Percentiles rank a stretch among this genome's conserved stretches.
phyloP scores from a whole-genome alignment of 345 rosid species.

The Passiflora organensis region DNA sequence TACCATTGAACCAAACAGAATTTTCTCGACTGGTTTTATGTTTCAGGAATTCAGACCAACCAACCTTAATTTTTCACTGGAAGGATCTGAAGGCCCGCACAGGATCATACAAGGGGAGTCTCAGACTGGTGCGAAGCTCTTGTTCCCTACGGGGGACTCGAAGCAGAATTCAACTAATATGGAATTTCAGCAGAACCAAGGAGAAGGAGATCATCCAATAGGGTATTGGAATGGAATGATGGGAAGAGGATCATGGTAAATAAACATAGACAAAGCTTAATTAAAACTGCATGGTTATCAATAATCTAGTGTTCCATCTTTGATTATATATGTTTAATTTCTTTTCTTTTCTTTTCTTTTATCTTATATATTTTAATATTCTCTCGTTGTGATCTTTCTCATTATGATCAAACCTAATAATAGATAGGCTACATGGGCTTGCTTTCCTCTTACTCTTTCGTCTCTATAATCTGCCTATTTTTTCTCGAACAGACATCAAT shows the following conservation, averaged over 20 bases:
- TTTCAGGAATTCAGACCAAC: conserved; percentile 38
- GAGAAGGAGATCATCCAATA: conserved; percentile 29
- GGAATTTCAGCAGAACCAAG: conserved; percentile 24
- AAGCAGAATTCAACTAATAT: conserved; percentile 16
- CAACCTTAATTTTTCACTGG: conserved; percentile 34
- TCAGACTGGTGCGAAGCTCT: conserved; percentile 22
- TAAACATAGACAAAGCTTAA: not conserved
- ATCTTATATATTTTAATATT: too few relatives aligned
- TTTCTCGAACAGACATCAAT: too few relatives aligned
- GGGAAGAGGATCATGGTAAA: conserved; percentile 41
- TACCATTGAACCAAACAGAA: conserved; percentile 9
- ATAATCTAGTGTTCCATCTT: too few relatives aligned
- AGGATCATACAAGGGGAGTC: conserved; percentile 22
- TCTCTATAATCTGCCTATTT: too few relatives aligned
- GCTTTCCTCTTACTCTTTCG: too few relatives aligned
- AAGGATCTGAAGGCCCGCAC: conserved; percentile 24
- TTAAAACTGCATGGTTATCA: too few relatives aligned
- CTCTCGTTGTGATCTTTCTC: too few relatives aligned
- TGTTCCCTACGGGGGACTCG: conserved; percentile 36
- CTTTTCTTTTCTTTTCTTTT: not conserved
- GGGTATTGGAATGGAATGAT: conserved; percentile 47
- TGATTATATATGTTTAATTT: not conserved
- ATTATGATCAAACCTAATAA: too few relatives aligned
- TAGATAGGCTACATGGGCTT: too few relatives aligned
- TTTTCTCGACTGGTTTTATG: conserved; percentile 27